Evolutionary conservation across 352 stramenopile genomes (phyloP).

Genomic region (Pythium volutum): DNA sequence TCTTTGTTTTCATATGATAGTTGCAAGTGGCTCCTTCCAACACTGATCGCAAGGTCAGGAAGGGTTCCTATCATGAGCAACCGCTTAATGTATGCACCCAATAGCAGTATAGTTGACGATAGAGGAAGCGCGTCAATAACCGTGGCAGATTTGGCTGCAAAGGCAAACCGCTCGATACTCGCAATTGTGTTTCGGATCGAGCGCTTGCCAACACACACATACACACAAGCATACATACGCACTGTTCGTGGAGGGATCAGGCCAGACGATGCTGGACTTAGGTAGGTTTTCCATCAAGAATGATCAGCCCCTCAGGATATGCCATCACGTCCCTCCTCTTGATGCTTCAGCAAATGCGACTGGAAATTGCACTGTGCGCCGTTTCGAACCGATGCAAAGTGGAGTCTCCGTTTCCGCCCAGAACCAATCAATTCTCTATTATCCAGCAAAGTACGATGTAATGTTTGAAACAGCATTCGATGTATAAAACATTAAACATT

Average conservation of each 20-base stretch:
- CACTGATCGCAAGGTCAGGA: conserved; percentile 59
- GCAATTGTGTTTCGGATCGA: background rate
- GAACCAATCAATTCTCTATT: conserved; percentile 2
- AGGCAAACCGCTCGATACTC: background rate
- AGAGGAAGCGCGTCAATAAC: conserved; percentile 58
- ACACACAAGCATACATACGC: conserved; percentile 1
- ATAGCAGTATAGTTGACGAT: conserved; percentile 85
- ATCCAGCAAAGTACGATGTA: background rate
- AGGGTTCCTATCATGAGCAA: conserved; percentile 91
- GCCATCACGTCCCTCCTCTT: conserved; percentile 64
- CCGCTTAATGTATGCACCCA: conserved; percentile 82
- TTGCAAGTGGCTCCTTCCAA: conserved; percentile 87
- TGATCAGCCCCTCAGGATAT: conserved; percentile 85
- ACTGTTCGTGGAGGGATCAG: conserved; percentile 59
- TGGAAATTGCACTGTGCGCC: conserved; percentile 7
- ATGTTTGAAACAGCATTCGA: conserved; percentile 10
- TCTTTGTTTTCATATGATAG: conserved; percentile 42
- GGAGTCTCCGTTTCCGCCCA: background rate
- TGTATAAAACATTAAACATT: conserved; percentile 10
- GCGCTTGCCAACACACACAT: background rate
- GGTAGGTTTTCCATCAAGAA: conserved; percentile 73
- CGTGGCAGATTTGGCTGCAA: conserved; percentile 86
- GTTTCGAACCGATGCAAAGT: background rate
- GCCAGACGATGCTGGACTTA: conserved; percentile 78
- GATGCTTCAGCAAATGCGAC: background rate